phyloP scores from a whole-genome alignment of 805 yeast species.

The Kazachstania bromeliacearum region DNA sequence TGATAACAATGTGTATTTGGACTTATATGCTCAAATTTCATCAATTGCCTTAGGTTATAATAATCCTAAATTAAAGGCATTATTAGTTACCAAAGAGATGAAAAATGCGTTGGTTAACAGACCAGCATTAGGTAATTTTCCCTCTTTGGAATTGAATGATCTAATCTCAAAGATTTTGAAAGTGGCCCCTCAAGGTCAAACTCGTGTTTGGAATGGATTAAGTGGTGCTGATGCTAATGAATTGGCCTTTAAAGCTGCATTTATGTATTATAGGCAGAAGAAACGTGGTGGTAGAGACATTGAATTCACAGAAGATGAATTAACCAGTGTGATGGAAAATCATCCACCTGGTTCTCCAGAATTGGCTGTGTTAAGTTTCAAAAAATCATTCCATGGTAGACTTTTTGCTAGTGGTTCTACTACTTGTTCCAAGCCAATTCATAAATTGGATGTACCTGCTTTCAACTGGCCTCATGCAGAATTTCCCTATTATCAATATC shows the following conservation, averaged over 20 bases:
- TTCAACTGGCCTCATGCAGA: conserved; percentile 97
- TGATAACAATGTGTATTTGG: conserved; percentile 53
- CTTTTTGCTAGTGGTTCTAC: conserved; percentile 84
- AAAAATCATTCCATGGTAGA: conserved; percentile 90
- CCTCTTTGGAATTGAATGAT: conserved; percentile 43
- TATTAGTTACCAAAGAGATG: conserved; percentile 55
- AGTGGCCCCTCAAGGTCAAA: conserved; percentile 57
- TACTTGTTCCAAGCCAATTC: conserved; percentile 91
- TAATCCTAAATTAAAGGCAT: conserved; percentile 51
- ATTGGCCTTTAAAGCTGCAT: conserved; percentile 62
- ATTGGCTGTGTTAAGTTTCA: conserved; percentile 75
- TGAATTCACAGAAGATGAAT: conserved; percentile 62
- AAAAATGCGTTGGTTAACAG: conserved; percentile 55
- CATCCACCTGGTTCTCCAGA: conserved; percentile 84
- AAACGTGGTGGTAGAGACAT: conserved; percentile 53
- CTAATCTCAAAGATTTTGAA: conserved; percentile 42
- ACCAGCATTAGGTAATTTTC: conserved; percentile 61
- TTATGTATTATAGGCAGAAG: conserved; percentile 51
- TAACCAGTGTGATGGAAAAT: conserved; percentile 66
- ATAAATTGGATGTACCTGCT: conserved; percentile 85
- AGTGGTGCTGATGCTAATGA: conserved; percentile 66
- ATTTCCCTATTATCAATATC: conserved; percentile 78
- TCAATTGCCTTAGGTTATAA: conserved; percentile 65
- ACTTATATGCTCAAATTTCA: conserved; percentile 64
- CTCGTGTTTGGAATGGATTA: conserved; percentile 53